These are phyloP conservation scores for Umbilicus rupestris DNA, from an alignment of 164 flowering plant genomes.

Conservation along the genomic window DNA sequence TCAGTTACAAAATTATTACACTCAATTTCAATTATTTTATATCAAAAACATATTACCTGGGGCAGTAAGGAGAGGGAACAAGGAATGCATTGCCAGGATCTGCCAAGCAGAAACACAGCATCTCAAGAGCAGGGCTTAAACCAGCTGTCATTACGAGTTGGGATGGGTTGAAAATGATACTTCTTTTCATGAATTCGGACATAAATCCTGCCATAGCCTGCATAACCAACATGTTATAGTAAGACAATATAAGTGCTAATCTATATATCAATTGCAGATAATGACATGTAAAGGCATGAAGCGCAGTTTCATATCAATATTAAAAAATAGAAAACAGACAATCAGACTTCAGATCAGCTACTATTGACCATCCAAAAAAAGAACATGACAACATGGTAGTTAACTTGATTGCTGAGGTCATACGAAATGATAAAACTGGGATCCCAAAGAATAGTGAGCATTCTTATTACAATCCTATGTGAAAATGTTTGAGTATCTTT, in stretches of 20 bases:
- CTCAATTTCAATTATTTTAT: not conserved
- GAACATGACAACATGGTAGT: too few species aligned
- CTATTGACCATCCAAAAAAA: too few species aligned
- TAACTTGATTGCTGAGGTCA: too few species aligned
- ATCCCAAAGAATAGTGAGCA: not conserved
- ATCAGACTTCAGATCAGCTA: too few species aligned
- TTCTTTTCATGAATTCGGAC: constrained; percentile 44
- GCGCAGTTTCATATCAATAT: not conserved
- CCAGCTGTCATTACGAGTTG: constrained; percentile 76
- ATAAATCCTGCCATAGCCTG: constrained; percentile 89
- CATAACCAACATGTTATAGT: constrained; percentile 1
- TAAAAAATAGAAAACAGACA: not conserved
- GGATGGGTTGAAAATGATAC: constrained; percentile 55
- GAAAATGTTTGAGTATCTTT: not conserved
- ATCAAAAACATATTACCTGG: constrained; percentile 42
- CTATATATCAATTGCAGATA: not conserved
- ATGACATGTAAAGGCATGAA: not conserved
- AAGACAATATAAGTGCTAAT: not conserved
- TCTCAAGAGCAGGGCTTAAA: constrained; percentile 78
- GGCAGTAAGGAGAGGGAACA: constrained; percentile 87
- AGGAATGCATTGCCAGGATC: constrained; percentile 95
- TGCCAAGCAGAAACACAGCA: constrained; percentile 82
- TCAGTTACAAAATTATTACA: constrained; percentile 15
- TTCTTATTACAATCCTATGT: not conserved
- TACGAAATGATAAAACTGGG: not conserved